Evolutionary conservation across 495 filamentous ascomycete genomes (phyloP), one percentile per base, ranked within the genome.

Genomic region (Penicillium coffeae): DNA sequence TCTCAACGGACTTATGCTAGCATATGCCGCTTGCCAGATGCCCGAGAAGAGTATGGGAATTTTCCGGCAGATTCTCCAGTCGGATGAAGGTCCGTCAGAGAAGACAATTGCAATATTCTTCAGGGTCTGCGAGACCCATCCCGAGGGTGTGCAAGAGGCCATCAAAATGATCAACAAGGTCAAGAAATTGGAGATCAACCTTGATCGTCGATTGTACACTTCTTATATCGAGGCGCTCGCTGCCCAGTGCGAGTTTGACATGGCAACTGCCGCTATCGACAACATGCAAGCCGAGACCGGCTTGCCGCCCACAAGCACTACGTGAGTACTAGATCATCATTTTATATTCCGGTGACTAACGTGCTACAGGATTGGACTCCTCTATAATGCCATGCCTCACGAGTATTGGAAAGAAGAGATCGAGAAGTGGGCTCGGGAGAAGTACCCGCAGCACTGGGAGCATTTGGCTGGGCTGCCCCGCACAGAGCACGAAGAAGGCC

Each of bases 1-100:
- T 1, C 74, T 82, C 42, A 96, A 96, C 55, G 78, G 84, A 0
- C 71, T 98, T 20, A 96, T 98, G 86, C 72, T 91, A 20, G 93
- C 86, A 0, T 92, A 94, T 58, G 77, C 77, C 2, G 76, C 78
- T 1, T 87, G 83, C 60, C 86, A 77, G 1, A 71, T 81, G 41
- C 71, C 83, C 0, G 64, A 75, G 44, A 76, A 78, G 32, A 86
- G 85, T 12, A 72, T 93, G 54, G 76, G 81, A 27, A 88, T 90
- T 52, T 98, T 92, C 87, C 74, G 80, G 15, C 79, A 94, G 20
- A 89, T 97, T 38, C 79, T 83, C 6, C 75, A 78, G 45, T 87
- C 83, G 0, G 71, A 77, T 12, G 90, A 96, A 63, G 93, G 93
- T 0, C 93, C 93, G 2, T 85, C 82, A 8, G 87, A 89, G 50